These are phyloP conservation scores for Cladosporium sp. DNA, from an alignment of 2,329 filamentous ascomycete species.

Conservation along the genomic window DNA sequence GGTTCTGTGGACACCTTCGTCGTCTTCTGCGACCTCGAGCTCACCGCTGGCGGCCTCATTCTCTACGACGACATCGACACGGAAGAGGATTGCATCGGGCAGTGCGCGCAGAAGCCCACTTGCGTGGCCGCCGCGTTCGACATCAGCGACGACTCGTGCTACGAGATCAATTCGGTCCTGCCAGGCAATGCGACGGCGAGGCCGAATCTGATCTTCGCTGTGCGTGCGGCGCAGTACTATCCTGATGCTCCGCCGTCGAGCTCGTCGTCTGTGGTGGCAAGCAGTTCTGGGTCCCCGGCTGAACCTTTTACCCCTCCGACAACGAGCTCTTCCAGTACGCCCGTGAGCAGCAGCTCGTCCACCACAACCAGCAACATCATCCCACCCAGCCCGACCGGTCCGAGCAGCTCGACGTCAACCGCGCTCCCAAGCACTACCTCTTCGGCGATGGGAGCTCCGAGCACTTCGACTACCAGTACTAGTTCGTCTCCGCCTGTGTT, in stretches of 20 bases:
- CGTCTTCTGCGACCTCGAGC: constrained; percentile 1
- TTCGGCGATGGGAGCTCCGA: too few species aligned
- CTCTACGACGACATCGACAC: neutral
- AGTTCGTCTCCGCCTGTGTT: too few species aligned
- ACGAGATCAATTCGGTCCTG: neutral
- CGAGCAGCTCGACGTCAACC: too few species aligned
- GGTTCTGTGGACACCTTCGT: constrained; percentile 1
- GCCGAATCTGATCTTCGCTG: constrained; percentile 4
- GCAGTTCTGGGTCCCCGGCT: neutral
- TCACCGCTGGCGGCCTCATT: neutral
- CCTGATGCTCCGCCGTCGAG: neutral
- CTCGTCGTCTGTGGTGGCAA: neutral
- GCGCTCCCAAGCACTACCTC: too few species aligned
- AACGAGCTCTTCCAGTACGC: neutral
- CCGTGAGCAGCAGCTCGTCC: too few species aligned
- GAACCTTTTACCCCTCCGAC: neutral
- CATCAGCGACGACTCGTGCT: constrained; percentile 1
- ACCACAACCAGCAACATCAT: too few species aligned
- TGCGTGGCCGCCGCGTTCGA: constrained; percentile 9
- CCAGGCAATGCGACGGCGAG: neutral
- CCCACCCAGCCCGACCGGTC: too few species aligned
- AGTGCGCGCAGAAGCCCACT: neutral
- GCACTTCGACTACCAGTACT: too few species aligned
- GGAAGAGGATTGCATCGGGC: neutral
- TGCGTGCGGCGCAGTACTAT: neutral